These are phyloP conservation scores for Carex myosuroides DNA, from an alignment of 176 grass and related monocot genomes.

Conservation along the genomic window DNA sequence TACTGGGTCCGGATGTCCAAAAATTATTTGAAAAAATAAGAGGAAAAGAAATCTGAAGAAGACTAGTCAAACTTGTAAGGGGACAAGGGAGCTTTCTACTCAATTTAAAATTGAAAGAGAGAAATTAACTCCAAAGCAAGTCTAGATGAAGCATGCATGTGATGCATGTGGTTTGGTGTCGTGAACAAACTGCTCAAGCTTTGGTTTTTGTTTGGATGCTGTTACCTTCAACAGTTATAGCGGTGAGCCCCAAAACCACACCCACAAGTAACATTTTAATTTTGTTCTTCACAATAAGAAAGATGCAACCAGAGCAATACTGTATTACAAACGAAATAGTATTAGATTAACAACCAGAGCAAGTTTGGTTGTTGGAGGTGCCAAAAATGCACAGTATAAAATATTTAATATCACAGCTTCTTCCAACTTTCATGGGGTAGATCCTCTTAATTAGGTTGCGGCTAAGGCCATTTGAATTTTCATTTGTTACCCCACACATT, in stretches of 20 bases:
- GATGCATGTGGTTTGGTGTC: slow-evolving; percentile 9
- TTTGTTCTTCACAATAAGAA: background rate
- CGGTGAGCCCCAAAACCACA: slow-evolving; percentile 10
- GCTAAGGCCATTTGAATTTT: background rate
- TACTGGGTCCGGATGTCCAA: background rate
- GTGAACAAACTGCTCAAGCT: slow-evolving; percentile 16
- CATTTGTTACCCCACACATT: background rate
- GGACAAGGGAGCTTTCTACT: slow-evolving; percentile 10
- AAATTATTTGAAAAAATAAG: background rate
- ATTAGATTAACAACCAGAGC: background rate
- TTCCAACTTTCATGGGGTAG: background rate
- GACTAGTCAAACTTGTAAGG: background rate
- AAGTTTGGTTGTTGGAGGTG: slow-evolving; percentile 1
- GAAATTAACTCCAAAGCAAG: background rate
- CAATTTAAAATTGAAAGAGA: background rate
- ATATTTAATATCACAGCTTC: background rate
- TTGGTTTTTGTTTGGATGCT: slow-evolving; percentile 14
- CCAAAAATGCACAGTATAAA: background rate
- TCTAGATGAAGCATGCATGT: background rate
- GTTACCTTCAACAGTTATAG: slow-evolving; percentile 6
- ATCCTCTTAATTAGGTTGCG: background rate
- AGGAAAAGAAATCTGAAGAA: background rate
- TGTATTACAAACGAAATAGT: background rate
- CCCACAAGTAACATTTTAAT: background rate
- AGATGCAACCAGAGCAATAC: background rate